Evolutionary conservation across 495 filamentous ascomycete species (phyloP).

Genomic region (Durotheca rogersii): DNA sequence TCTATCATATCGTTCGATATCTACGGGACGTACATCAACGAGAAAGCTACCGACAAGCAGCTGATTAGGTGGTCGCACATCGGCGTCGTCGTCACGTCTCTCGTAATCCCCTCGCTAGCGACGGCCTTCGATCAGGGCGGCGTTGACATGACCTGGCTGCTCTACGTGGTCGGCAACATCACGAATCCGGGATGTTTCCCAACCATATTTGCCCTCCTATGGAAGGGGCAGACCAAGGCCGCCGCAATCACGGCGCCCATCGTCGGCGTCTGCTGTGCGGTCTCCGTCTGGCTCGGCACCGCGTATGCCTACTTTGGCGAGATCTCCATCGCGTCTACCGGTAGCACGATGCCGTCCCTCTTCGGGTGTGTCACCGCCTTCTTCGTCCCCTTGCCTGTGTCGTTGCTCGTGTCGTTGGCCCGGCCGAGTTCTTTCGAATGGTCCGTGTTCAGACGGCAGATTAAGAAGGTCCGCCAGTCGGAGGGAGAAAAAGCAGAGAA

Average conservation of each 20-base stretch:
- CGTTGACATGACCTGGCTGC: neutral
- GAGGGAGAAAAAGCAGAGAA: neutral
- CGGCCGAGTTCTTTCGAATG: neutral
- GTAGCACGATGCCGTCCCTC: slow-evolving; percentile 45
- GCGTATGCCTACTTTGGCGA: slow-evolving; percentile 44
- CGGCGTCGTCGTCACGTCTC: slow-evolving; percentile 49
- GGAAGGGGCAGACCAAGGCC: slow-evolving; percentile 32
- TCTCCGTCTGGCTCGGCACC: slow-evolving; percentile 51
- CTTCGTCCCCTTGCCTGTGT: neutral
- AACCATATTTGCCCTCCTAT: slow-evolving; percentile 52
- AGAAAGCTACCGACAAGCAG: slow-evolving; percentile 40
- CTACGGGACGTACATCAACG: slow-evolving; percentile 50
- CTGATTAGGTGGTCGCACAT: slow-evolving; percentile 44
- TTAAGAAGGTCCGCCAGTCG: neutral
- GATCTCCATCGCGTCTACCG: slow-evolving; percentile 50
- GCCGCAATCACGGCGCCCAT: slow-evolving; percentile 50
- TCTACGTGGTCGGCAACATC: slow-evolving; percentile 44
- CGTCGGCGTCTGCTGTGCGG: slow-evolving; percentile 46
- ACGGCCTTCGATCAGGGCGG: slow-evolving; percentile 28
- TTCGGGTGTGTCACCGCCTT: slow-evolving; percentile 44
- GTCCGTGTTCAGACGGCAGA: neutral
- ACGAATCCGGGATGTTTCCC: slow-evolving; percentile 52
- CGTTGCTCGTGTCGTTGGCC: neutral
- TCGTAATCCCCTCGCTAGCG: slow-evolving; percentile 30
- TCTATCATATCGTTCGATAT: slow-evolving; percentile 47